Base-by-base conservation (phyloP, 345 rosid species). In the Linum tenue region DNA sequence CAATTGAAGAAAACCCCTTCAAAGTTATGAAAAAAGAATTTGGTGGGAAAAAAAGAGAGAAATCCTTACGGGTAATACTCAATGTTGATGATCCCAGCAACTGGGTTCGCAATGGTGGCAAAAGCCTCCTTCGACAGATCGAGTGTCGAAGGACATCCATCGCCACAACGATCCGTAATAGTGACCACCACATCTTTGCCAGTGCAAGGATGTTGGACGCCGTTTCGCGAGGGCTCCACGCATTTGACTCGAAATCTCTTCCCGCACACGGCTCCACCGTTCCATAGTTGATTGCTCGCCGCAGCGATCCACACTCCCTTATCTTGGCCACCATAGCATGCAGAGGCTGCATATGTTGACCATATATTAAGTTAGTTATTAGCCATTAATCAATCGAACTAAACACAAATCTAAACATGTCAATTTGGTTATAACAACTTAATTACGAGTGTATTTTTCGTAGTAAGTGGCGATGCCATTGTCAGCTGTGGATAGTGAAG, bases 391-490 rank as follows among this genome's bases (percentile, higher is more conserved):
- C 31, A 22, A 22, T 22, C 31, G 31, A 22, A 22, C 1, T 22
- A 22, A 16, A 5, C 0, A 14, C 22, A 4, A 37, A 51, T 55
- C 5, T 5, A 16, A 11, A 5, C 1, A 55, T 56, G 15, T 31
- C 2, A 10, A 56, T 1, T 56, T 56, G 59, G 22, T 4, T 4
- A 41, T 41, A 4, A 41, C 5, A 41, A 75, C 79, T 75, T n/a
- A n/a, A n/a, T n/a, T 17, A 67, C 72, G 70, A 64, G 37, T 63
- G 61, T 71, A 56, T 0, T 0, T 55, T 43, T 50, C 61, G 22
- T 65, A 68, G 48, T 56, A 68, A 37, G 73, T 76, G 37, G 75
- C 79, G 31, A 68, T 64, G 16, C 75, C 75, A 1, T 70, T 53
- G 0, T 8, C 37, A 11, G 76, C 67, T 7, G 64, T 62, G 11